Percentiles rank a stretch among this genome's conserved stretches.
Evolutionary conservation across 2,329 filamentous ascomycete genomes (phyloP).

Genomic region (Arthrobotrys entomopaga): DNA sequence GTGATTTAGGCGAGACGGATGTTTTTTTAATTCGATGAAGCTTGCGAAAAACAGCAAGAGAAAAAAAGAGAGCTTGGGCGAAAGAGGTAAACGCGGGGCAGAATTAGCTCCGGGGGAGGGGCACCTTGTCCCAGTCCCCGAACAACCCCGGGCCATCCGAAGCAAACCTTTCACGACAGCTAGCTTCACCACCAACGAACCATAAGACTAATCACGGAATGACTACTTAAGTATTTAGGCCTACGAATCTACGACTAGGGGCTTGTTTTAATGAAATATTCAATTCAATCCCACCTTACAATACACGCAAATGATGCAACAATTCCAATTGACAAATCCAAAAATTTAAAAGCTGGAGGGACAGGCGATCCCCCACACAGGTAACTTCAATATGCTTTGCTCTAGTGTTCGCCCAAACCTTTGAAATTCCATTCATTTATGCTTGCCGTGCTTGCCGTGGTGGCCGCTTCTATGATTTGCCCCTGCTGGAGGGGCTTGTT

Average conservation of each 20-base stretch:
- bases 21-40: neutral
- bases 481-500: constrained; percentile 16
- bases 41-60: constrained; percentile 11
- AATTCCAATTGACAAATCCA: constrained; percentile 4
- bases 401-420: neutral
- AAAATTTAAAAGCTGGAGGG: no score
- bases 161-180: neutral
- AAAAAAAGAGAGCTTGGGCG: neutral
- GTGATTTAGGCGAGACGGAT: neutral
- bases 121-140: constrained; percentile 10
- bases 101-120: constrained; percentile 32
- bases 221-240: no score
- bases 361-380: neutral
- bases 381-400: neutral
- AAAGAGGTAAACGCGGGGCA: constrained; percentile 39
- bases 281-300: constrained; percentile 12
- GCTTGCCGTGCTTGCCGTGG: neutral
- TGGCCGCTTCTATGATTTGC: neutral
- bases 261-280: neutral
- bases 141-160: neutral
- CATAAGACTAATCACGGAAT: no score
- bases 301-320: constrained; percentile 17
- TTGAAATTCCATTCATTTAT: neutral
- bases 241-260: no score
- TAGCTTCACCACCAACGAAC: no score